phyloP scores from a whole-genome alignment of 345 rosid genomes.

The Pistacia vera region DNA sequence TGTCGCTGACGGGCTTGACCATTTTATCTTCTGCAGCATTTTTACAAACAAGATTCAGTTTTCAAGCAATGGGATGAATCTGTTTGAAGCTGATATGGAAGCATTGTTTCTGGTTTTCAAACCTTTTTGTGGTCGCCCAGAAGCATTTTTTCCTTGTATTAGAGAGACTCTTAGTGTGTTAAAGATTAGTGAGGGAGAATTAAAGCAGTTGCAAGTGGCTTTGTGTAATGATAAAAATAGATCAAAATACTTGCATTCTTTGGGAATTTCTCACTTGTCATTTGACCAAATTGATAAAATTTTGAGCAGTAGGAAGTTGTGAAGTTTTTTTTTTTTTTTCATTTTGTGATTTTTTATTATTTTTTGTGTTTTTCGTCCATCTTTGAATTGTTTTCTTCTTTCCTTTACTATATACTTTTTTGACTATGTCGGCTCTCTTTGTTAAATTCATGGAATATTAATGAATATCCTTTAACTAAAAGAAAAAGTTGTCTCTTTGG shows the following conservation, averaged over 20 bases:
- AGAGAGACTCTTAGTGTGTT: slow-evolving; percentile 63
- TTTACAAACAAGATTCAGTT: slow-evolving; percentile 29
- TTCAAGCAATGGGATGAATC: slow-evolving; percentile 28
- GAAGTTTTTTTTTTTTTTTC: background rate
- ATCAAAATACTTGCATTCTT: slow-evolving; percentile 26
- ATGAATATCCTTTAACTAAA: too few species aligned
- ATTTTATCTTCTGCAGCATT: slow-evolving; percentile 53
- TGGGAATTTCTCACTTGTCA: slow-evolving; percentile 54
- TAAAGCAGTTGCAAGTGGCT: slow-evolving; percentile 35
- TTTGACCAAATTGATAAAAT: slow-evolving; percentile 45
- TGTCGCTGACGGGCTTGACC: slow-evolving; percentile 75
- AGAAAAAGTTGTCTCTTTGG: too few species aligned
- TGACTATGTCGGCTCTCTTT: too few species aligned
- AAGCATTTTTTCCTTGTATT: slow-evolving; percentile 67
- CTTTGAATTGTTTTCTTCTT: too few species aligned
- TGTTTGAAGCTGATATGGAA: slow-evolving; percentile 47
- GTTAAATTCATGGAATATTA: too few species aligned
- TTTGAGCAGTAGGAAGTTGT: slow-evolving; percentile 42
- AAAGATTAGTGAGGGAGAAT: slow-evolving; percentile 45
- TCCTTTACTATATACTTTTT: too few species aligned
- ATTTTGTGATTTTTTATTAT: too few species aligned
- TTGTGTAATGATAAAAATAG: slow-evolving; percentile 25
- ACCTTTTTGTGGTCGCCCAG: slow-evolving; percentile 70
- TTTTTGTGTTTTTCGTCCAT: too few species aligned
- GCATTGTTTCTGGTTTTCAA: slow-evolving; percentile 56